phyloP scores from a whole-genome alignment of 2,329 filamentous ascomycete genomes.

The Paecilomyces dactylethromorphus region DNA sequence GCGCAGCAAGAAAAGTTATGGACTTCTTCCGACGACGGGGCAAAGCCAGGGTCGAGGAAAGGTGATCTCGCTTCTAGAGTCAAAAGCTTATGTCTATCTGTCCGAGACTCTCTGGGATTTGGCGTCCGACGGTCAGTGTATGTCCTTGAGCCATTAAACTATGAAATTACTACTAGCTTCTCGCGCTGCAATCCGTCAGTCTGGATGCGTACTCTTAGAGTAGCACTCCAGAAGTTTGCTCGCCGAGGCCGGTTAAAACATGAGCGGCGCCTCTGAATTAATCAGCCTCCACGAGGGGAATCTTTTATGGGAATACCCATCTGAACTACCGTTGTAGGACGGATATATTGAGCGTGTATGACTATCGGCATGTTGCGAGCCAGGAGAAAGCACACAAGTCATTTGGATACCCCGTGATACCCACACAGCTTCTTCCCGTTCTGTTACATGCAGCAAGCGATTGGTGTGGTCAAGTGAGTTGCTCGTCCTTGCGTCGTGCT shows the following conservation, averaged over 20 bases:
- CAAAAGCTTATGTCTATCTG: constrained; percentile 10
- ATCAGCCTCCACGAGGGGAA: neutral
- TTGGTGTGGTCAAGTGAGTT: constrained; percentile 12
- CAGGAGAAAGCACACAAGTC: constrained; percentile 25
- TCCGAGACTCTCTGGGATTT: neutral
- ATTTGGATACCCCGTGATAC: constrained; percentile 35
- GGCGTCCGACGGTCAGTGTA: neutral
- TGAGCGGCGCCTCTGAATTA: neutral
- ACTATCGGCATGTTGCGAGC: constrained; percentile 13
- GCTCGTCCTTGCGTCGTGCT: constrained; percentile 20
- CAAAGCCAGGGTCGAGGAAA: constrained; percentile 57
- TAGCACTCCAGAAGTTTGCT: neutral
- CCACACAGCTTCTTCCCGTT: constrained; percentile 25
- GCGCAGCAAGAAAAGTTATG: constrained; percentile 89
- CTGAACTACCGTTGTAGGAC: constrained; percentile 8
- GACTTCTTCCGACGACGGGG: constrained; percentile 92
- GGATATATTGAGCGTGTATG: constrained; percentile 6
- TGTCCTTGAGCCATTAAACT: neutral
- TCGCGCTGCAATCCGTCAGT: neutral
- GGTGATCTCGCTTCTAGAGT: constrained; percentile 18
- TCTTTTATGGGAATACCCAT: neutral
- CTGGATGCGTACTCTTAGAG: neutral
- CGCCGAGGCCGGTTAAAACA: neutral
- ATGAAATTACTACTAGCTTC: neutral
- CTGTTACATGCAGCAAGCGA: constrained; percentile 29